A percentile compares a stretch with the other conserved stretches of the same genome.
Evolutionary conservation across 2,329 filamentous ascomycete genomes (phyloP).

Genomic region (Dactylella cylindrospora): DNA sequence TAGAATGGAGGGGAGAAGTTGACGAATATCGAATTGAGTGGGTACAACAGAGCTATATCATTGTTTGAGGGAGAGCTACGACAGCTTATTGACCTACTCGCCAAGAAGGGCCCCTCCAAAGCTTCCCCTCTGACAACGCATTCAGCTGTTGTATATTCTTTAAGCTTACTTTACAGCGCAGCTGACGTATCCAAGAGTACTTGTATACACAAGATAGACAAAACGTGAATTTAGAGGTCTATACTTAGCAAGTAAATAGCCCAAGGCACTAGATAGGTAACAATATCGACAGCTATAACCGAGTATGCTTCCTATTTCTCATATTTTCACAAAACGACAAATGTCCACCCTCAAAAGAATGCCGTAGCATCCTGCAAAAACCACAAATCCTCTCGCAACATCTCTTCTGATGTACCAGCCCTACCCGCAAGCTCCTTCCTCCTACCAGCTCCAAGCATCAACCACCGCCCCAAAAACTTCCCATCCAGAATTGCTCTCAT

Average conservation of each 20-base stretch:
- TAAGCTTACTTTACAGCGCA: too few species aligned
- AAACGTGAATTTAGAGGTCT: too few species aligned
- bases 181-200: too few species aligned
- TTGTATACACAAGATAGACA: too few species aligned
- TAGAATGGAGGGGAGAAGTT: constrained; percentile 4
- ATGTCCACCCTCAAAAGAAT: constrained; percentile 22
- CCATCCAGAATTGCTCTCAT: constrained; percentile 48
- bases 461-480: constrained; percentile 46
- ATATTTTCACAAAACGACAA: background rate
- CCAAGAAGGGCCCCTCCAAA: constrained; percentile 43
- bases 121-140: constrained; percentile 23
- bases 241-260: too few species aligned
- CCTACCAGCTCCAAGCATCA: constrained; percentile 47
- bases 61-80: too few species aligned
- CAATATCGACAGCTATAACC: too few species aligned
- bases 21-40: constrained; percentile 10
- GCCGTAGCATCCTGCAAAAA: constrained; percentile 41
- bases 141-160: constrained; percentile 8
- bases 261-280: too few species aligned
- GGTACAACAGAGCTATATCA: constrained; percentile 25
- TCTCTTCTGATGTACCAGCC: constrained; percentile 46
- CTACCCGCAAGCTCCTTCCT: constrained; percentile 48
- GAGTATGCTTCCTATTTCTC: background rate
- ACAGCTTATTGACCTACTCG: constrained; percentile 45
- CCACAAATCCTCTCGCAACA: constrained; percentile 47